Percentiles rank a stretch among this genome's conserved stretches.
phyloP scores from a whole-genome alignment of 1,284 basidiomycete species.

The Xanthoconium separans region DNA sequence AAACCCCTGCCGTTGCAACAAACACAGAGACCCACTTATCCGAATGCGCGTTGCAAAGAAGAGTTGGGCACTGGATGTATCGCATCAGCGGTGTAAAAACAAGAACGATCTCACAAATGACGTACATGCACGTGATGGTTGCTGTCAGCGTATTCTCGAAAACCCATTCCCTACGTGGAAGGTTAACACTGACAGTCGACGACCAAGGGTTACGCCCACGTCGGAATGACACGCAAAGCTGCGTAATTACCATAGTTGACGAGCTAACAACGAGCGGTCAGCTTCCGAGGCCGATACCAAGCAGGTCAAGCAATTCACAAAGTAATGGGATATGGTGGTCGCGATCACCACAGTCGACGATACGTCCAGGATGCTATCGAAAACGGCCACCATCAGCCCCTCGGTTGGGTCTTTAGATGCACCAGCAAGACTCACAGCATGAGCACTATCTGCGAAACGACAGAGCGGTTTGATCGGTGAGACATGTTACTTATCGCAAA shows the following conservation, averaged over 20 bases:
- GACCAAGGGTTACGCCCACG: neutral
- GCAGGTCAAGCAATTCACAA: slow-evolving; percentile 2
- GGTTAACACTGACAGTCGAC: neutral
- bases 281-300: neutral
- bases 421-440: neutral
- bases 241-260: slow-evolving; percentile 2
- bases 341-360: slow-evolving; percentile 6
- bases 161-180: neutral
- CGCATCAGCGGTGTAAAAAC: neutral
- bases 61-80: neutral
- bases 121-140: slow-evolving; percentile 2
- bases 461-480: neutral
- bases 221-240: neutral
- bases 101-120: neutral
- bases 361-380: neutral
- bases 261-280: neutral
- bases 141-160: neutral
- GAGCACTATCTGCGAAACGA: neutral
- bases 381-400: neutral
- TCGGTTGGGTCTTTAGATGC: neutral
- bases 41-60: slow-evolving; percentile 9
- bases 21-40: neutral
- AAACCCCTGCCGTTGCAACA: neutral
- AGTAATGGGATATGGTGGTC: neutral
- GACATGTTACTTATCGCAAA: neutral